Conservation (phyloP, 768 basidiomycete genomes). For the Cantharellus anzutake region DNA sequence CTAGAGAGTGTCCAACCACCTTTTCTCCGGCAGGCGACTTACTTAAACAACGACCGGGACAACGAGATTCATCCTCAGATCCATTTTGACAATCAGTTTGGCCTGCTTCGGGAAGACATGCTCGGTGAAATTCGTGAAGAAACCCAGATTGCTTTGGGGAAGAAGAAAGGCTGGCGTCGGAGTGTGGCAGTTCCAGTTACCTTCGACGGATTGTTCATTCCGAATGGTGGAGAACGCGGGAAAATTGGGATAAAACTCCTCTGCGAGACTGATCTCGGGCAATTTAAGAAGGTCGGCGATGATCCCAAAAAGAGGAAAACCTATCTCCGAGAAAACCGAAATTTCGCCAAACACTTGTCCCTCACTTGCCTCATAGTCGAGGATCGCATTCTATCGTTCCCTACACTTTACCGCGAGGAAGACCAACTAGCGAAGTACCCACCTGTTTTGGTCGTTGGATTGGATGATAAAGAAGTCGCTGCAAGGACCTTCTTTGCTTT, state of each 20-base stretch:
- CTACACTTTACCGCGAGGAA: constrained; percentile 35
- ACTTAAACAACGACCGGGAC: constrained; percentile 24
- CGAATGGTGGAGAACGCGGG: neutral
- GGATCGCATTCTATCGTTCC: constrained; percentile 30
- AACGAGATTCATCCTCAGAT: constrained; percentile 23
- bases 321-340: constrained; percentile 34
- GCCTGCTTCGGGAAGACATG: constrained; percentile 46
- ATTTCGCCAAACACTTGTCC: constrained; percentile 38
- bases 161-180: constrained; percentile 24
- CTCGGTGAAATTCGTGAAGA: constrained; percentile 38
- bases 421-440: constrained; percentile 27
- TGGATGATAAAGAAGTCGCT: constrained; percentile 27
- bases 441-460: constrained; percentile 33
- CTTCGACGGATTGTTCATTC: neutral
- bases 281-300: constrained; percentile 14
- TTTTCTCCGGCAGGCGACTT: constrained; percentile 28
- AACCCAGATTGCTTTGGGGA: constrained; percentile 22
- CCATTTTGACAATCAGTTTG: constrained; percentile 42
- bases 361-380: constrained; percentile 33
- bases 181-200: constrained; percentile 21
- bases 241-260: no score
- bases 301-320: constrained; percentile 14
- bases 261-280: constrained; percentile 16
- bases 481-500: constrained; percentile 22
- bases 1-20: constrained; percentile 25